Percentiles rank a stretch among this genome's conserved stretches.
Conservation (phyloP, 2,329 filamentous ascomycete genomes). For the Bipolaris bicolor region DNA sequence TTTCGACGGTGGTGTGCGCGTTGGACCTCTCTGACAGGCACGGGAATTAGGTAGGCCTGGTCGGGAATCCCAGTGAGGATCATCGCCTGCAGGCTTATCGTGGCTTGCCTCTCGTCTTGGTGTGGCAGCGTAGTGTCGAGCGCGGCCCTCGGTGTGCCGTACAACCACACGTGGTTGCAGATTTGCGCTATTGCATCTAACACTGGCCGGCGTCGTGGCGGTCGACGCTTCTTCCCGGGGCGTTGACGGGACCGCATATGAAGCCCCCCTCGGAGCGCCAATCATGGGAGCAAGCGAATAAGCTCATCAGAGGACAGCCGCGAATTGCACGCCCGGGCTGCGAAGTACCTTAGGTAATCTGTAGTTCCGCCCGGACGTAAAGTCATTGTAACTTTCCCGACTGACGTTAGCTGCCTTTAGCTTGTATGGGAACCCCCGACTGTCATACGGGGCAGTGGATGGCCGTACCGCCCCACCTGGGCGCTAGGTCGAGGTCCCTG, state of each 20-base stretch:
- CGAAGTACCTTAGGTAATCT: conserved; percentile 27
- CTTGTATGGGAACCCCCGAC: conserved; percentile 27
- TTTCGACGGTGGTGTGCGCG: not conserved
- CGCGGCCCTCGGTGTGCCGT: conserved; percentile 15
- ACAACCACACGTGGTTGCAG: conserved; percentile 24
- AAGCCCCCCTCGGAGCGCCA: conserved; percentile 11
- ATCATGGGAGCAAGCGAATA: conserved; percentile 19
- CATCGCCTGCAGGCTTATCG: conserved; percentile 24
- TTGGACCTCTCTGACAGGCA: conserved; percentile 2
- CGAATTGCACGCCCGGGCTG: conserved; percentile 25
- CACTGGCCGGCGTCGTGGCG: conserved; percentile 24
- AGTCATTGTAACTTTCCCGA: conserved; percentile 15
- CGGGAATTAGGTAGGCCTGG: conserved; percentile 19
- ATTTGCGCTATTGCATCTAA: conserved; percentile 19
- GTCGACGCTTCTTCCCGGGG: conserved; percentile 30
- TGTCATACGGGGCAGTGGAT: conserved; percentile 25
- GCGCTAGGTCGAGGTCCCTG: conserved; percentile 11
- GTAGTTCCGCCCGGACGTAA: conserved; percentile 20
- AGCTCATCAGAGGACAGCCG: conserved; percentile 16
- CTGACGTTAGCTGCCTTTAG: conserved; percentile 7
- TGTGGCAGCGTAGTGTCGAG: conserved; percentile 8
- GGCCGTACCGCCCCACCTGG: conserved; percentile 9
- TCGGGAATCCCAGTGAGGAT: conserved; percentile 36
- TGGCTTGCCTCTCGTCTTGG: conserved; percentile 21
- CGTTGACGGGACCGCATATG: conserved; percentile 14